A percentile compares a stretch with the other conserved stretches of the same genome.
Evolutionary conservation across 1,139 yeast genomes (phyloP).

Genomic region (Groenewaldozyma auringiensis): DNA sequence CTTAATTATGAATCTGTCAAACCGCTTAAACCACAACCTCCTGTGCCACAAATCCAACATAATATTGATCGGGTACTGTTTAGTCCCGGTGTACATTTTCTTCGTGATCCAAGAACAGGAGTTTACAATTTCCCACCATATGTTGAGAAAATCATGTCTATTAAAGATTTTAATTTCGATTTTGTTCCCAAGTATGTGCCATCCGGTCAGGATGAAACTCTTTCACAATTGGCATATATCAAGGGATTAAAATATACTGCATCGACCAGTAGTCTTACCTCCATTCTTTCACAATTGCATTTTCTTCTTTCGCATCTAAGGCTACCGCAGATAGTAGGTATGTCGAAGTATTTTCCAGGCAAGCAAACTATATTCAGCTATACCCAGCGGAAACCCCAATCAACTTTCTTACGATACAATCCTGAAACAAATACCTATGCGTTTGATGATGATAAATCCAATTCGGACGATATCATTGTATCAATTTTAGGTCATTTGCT

Average conservation of each 20-base stretch:
- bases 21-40: conserved; percentile 20
- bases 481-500: conserved; percentile 71
- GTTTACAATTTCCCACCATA: conserved; percentile 62
- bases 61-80: conserved; percentile 62
- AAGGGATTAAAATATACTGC: conserved; percentile 49
- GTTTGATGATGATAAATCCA: conserved; percentile 62
- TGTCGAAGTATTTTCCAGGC: conserved; percentile 40
- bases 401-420: conserved; percentile 36
- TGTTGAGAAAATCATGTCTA: conserved; percentile 54
- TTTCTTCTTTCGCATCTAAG: conserved; percentile 55
- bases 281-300: conserved; percentile 67
- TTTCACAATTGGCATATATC: conserved; percentile 43
- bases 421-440: conserved; percentile 43
- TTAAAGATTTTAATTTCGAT: conserved; percentile 60
- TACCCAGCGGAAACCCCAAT: conserved; percentile 38
- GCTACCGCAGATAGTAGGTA: conserved; percentile 37
- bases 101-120: conserved; percentile 69
- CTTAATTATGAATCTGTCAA: conserved; percentile 18
- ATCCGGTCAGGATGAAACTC: conserved; percentile 54
- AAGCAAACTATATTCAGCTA: conserved; percentile 26
- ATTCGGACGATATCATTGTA: conserved; percentile 63
- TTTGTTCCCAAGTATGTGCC: conserved; percentile 52
- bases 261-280: conserved; percentile 86
- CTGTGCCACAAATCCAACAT: conserved; percentile 48
- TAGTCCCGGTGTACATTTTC: conserved; percentile 76